Evolutionary conservation across 768 basidiomycete species (phyloP), one percentile per base, ranked within the genome.

Genomic region (Rhizopogon sp.): DNA sequence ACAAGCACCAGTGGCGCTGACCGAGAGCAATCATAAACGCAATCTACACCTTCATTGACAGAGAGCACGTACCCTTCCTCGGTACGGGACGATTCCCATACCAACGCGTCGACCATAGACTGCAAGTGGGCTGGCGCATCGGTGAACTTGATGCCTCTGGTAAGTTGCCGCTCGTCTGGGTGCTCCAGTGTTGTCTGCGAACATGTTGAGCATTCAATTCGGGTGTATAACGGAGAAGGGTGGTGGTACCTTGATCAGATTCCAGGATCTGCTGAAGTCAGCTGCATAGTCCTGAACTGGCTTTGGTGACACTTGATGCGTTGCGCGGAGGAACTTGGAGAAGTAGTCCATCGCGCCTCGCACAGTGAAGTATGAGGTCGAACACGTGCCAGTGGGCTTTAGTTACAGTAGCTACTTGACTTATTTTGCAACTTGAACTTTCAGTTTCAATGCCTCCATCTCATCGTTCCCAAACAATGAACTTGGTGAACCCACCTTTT

Each of bases 131-230:
- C 74, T 7, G 94, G 92, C 0, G 95, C 93, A 67, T 84, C 80
- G 3, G 95, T 97, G 10, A 84, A 83, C 50, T 74, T 73, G 63
- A 95, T 94, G 13, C 95, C 93, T 66, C 80, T 83, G 11, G 82
- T 75, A 39, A 97, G 69, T 68, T 95, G 93, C 40, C 93, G 79
- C 73, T 97, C 93, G 70, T 97, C 93, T 0, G 94, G 93, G 65
- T 88, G 79, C 46, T 81, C 72, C n/a, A 97, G 80, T 5, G 90
- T 94, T 60, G 83, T 82, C 93, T 95, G 60, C 17, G 50, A 41
- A 28, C 22, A 20, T 42, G 56, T 54, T 35, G 14, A 35, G 46
- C 13, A 33, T 47, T 66, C 59, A 31, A 61, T 41, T 37, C 25
- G 39, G n/a, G 45, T 17, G 3, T 35, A 31, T 29, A 14, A 8